A percentile compares a stretch with the other conserved stretches of the same genome.
phyloP scores from a whole-genome alignment of 208 protist species.

The Naegleria lovaniensis region DNA sequence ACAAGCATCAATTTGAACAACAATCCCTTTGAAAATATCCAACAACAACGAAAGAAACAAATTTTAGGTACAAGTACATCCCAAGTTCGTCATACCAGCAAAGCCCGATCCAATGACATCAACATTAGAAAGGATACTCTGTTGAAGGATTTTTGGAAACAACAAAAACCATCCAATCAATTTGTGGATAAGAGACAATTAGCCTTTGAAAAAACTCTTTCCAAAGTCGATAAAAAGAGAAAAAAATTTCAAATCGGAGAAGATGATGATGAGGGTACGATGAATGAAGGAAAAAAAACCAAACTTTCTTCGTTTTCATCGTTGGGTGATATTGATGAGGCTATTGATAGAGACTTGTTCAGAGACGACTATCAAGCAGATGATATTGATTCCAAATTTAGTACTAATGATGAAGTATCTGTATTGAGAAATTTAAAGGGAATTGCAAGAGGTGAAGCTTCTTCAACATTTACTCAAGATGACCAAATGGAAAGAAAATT shows the following conservation, averaged over 20 bases:
- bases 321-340: background rate
- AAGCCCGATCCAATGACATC: background rate
- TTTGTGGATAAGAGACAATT: slow-evolving; percentile 2
- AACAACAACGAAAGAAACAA: background rate
- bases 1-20: background rate
- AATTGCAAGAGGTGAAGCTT: background rate
- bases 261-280: background rate
- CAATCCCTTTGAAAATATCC: background rate
- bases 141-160: background rate
- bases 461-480: background rate
- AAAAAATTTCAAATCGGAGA: background rate
- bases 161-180: background rate
- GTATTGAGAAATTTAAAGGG: background rate
- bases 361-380: background rate
- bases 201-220: background rate
- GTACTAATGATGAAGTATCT: background rate
- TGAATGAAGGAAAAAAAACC: background rate
- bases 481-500: background rate
- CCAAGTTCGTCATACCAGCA: background rate
- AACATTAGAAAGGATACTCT: background rate
- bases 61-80: background rate
- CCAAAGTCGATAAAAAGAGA: background rate
- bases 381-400: background rate
- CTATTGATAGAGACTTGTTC: background rate
- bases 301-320: background rate